Percentiles rank a stretch among this genome's conserved stretches.
Evolutionary conservation across 805 yeast species (phyloP).

Genomic region (Lachancea cidri): DNA sequence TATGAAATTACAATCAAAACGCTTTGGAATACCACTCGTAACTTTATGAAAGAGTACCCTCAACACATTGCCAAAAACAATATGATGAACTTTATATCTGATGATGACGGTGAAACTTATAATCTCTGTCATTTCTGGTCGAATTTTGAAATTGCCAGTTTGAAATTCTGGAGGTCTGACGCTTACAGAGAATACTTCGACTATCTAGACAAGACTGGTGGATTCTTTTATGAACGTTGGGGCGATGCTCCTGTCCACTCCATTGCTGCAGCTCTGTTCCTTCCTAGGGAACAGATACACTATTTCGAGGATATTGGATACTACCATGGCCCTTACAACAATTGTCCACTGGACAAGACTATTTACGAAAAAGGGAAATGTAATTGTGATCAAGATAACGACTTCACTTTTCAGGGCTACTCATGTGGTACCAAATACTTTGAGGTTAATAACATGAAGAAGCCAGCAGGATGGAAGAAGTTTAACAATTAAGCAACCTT

Average conservation of each 20-base stretch:
- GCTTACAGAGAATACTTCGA: constrained; percentile 59
- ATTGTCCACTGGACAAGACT: constrained; percentile 52
- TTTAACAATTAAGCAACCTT: background rate
- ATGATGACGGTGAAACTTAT: constrained; percentile 51
- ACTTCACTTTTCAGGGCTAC: constrained; percentile 72
- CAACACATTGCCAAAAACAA: constrained; percentile 32
- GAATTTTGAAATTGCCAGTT: constrained; percentile 71
- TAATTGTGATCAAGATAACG: constrained; percentile 48
- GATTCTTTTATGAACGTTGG: constrained; percentile 87
- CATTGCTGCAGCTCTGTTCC: constrained; percentile 55
- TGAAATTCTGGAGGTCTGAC: constrained; percentile 65
- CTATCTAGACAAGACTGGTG: constrained; percentile 60
- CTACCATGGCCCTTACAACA: constrained; percentile 61
- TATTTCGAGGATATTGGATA: constrained; percentile 84
- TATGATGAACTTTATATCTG: constrained; percentile 42
- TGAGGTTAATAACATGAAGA: constrained; percentile 47
- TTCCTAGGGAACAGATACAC: constrained; percentile 57
- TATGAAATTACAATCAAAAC: constrained; percentile 82
- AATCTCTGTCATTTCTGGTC: constrained; percentile 87
- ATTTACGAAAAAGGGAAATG: constrained; percentile 54
- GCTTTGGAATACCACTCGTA: constrained; percentile 68
- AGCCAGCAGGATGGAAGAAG: constrained; percentile 69
- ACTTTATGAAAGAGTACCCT: constrained; percentile 57
- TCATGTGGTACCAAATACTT: constrained; percentile 66
- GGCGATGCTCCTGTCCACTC: constrained; percentile 94